These are phyloP conservation scores for Rhodocollybia butyracea DNA, from an alignment of 768 basidiomycete species.

Conservation along the genomic window DNA sequence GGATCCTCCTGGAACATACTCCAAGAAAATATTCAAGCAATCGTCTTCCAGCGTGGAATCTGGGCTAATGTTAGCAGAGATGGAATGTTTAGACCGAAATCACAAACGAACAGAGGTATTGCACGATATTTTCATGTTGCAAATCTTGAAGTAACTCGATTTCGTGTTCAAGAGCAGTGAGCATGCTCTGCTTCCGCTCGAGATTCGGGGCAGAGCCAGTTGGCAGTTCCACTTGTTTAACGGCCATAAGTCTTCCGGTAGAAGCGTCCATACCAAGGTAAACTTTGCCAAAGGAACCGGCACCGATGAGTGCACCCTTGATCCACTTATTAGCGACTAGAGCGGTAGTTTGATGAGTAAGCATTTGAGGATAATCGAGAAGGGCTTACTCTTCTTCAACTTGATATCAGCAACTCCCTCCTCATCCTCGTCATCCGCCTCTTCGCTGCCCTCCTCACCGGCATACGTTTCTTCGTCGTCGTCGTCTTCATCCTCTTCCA, in stretches of 20 bases:
- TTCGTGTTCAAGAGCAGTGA: constrained; percentile 87
- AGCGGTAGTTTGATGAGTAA: constrained; percentile 1
- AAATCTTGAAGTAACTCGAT: constrained; percentile 91
- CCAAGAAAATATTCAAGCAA: constrained; percentile 92
- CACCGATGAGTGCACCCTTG: constrained; percentile 92
- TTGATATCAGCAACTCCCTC: constrained; percentile 39
- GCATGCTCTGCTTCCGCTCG: constrained; percentile 92
- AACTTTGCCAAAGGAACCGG: constrained; percentile 93
- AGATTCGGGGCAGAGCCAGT: constrained; percentile 82
- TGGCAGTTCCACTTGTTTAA: constrained; percentile 94
- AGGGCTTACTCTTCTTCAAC: constrained; percentile 48
- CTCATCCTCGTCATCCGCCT: constrained; percentile 43
- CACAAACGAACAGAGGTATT: constrained; percentile 80
- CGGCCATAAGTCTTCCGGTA: constrained; percentile 90
- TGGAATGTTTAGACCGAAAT: not conserved
- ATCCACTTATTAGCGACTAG: constrained; percentile 84
- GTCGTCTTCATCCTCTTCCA: constrained; percentile 38
- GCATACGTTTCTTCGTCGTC: constrained; percentile 43
- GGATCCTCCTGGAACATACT: constrained; percentile 95
- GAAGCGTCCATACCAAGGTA: constrained; percentile 95
- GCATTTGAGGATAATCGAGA: not conserved
- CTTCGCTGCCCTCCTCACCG: constrained; percentile 39
- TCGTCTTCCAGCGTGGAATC: constrained; percentile 93
- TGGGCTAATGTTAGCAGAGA: constrained; percentile 24
- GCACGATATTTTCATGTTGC: constrained; percentile 95